Evolutionary conservation across 2,329 filamentous ascomycete species (phyloP), one percentile per base, ranked within the genome.

Genomic region (Eurotiales sp.): DNA sequence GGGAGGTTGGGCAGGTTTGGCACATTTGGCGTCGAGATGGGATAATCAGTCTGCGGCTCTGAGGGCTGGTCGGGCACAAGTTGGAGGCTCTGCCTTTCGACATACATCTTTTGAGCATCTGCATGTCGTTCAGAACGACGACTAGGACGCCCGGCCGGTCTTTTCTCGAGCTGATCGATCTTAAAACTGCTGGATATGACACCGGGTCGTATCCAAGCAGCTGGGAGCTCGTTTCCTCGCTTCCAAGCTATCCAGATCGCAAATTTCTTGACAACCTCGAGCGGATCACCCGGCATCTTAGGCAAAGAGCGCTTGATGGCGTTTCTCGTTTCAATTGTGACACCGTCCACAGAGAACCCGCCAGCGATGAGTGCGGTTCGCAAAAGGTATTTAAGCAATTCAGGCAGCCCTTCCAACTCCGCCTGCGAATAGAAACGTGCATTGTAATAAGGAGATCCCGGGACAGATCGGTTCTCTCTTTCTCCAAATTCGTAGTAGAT

Each of bases 231-330:
- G 60, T 85, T 84, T 10, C 83, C 83, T 50, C 80, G 77, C 63
- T 86, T 86, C 83, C 83, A 86, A 3, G 83, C 80, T 52, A 80
- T 77, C 83, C 83, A 86, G 51, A 84, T 72, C 4, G 81, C 83
- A 57, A 86, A 85, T 14, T 69, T 77, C 58, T 78, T 77, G 51
- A 82, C 78, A 29, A 80, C 67, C 25, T 81, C 76, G n/a, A 85
- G 65, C 4, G 83, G 81, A 50, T 86, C 82, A 30, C 79, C 79
- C 52, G 78, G 71, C 25, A 76, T 76, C 64, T 84, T 85, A 0
- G 83, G 83, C 50, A 86, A 84, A 3, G 82, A 84, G 25, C 75
- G 76, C 53, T 77, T 79, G 46, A 86, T 79, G 3, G 81, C 79
- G 54, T 82, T 83, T 55, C 79, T 75, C 40, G 75, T 73, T 52